phyloP scores from a whole-genome alignment of 148 eudicot genomes.

The Amaranthus hypochondriacus region DNA sequence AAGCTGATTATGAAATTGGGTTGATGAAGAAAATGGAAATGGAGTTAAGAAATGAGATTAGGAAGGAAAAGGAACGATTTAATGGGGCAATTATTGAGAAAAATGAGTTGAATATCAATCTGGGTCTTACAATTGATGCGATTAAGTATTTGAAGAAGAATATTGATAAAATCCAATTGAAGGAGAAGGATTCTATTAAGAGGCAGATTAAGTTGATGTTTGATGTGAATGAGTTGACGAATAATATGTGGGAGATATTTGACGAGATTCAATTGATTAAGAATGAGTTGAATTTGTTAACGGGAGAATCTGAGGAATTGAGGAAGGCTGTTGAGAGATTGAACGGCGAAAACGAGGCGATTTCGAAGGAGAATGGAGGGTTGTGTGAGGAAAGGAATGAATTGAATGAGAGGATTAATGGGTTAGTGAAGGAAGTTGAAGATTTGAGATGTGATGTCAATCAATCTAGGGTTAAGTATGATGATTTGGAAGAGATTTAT shows the following conservation, averaged over 20 bases:
- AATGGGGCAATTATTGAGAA: constrained; percentile 22
- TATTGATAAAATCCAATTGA: constrained; percentile 31
- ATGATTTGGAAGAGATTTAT: constrained; percentile 45
- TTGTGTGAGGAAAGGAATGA: constrained; percentile 24
- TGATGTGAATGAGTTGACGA: constrained; percentile 3
- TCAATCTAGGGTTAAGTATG: constrained; percentile 23
- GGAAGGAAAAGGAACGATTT: constrained; percentile 22
- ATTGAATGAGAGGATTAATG: constrained; percentile 23
- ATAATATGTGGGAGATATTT: constrained; percentile 26
- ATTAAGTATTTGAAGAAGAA: constrained; percentile 24
- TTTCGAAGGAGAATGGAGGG: constrained; percentile 26
- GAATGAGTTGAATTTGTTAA: constrained; percentile 28
- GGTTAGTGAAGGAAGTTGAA: constrained; percentile 34
- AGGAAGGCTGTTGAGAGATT: constrained; percentile 29
- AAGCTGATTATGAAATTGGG: constrained; percentile 36
- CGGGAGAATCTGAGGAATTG: constrained; percentile 30
- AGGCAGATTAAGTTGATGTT: constrained; percentile 27
- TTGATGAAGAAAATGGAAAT: constrained; percentile 30
- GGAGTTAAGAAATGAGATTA: constrained; percentile 30
- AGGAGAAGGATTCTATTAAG: constrained; percentile 18
- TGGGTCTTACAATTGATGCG: constrained; percentile 27
- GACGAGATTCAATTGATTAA: constrained; percentile 27
- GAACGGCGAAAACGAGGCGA: constrained; percentile 29
- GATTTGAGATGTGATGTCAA: constrained; percentile 28
- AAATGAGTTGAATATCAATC: constrained; percentile 27